phyloP scores from a whole-genome alignment of 75 land plant genomes.

The Selaginella tamariscina region DNA sequence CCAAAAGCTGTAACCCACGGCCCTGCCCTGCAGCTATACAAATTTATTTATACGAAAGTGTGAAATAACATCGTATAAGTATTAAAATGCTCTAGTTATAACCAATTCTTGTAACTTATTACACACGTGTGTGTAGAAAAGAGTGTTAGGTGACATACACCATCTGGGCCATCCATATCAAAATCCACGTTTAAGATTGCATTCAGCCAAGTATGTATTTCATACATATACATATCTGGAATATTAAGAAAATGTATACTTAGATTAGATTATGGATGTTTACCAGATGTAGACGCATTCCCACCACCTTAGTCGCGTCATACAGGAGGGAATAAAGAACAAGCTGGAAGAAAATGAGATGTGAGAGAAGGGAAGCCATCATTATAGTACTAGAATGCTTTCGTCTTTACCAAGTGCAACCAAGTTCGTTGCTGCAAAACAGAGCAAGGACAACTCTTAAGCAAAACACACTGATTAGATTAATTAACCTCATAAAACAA shows the following conservation, averaged over 20 bases:
- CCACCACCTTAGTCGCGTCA: not conserved
- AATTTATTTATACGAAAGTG: not conserved
- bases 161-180: too few relatives aligned
- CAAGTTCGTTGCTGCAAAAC: not conserved
- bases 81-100: too few relatives aligned
- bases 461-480: not conserved
- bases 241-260: too few relatives aligned
- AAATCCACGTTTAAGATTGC: too few relatives aligned
- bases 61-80: not conserved
- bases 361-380: not conserved
- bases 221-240: too few relatives aligned
- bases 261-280: too few relatives aligned
- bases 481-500: not conserved
- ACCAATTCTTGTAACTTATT: too few relatives aligned
- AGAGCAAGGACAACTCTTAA: not conserved
- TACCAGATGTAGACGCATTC: not conserved
- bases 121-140: too few relatives aligned
- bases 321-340: not conserved
- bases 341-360: constrained; percentile 1
- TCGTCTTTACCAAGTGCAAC: too few relatives aligned
- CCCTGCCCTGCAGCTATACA: not conserved
- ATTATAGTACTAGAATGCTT: not conserved
- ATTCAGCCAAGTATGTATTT: too few relatives aligned
- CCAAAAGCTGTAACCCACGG: not conserved
- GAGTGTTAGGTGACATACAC: too few relatives aligned